phyloP scores from a whole-genome alignment of 2,329 filamentous ascomycete genomes.

The Cytospora mali region DNA sequence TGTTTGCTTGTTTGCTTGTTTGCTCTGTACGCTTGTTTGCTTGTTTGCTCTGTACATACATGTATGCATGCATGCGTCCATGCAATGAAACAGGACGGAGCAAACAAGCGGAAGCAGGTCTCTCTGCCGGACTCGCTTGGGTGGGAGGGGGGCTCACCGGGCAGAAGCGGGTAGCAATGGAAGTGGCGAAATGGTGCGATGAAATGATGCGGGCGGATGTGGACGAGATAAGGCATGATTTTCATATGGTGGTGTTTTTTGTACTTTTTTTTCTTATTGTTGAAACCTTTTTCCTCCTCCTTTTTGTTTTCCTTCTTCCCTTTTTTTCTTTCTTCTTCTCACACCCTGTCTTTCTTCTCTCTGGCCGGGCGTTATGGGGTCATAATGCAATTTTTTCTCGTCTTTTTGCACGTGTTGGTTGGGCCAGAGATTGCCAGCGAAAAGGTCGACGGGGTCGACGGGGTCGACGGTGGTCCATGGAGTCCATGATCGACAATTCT shows the following conservation, averaged over 20 bases:
- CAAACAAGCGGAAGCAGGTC: no score
- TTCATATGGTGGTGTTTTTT: no score
- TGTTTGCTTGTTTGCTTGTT: no score
- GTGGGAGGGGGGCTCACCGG: no score
- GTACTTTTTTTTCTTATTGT: background rate
- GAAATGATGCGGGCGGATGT: conserved; percentile 11
- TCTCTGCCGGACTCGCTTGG: no score
- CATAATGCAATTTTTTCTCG: background rate
- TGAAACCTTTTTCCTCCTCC: no score
- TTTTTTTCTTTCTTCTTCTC: background rate
- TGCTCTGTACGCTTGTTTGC: no score
- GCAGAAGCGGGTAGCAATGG: no score
- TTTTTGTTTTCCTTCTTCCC: background rate
- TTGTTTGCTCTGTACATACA: no score
- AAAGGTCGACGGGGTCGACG: background rate
- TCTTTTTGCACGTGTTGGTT: background rate
- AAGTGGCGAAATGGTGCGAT: no score
- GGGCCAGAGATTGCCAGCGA: background rate
- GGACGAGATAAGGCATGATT: background rate
- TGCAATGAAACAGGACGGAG: background rate
- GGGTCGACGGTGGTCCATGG: background rate
- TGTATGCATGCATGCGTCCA: background rate
- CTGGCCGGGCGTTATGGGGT: background rate
- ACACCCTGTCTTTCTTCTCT: no score
- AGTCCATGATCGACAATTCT: background rate